Evolutionary conservation across 768 basidiomycete genomes (phyloP), one percentile per base, ranked within the genome.

Genomic region (Cyclocybe aegerita): DNA sequence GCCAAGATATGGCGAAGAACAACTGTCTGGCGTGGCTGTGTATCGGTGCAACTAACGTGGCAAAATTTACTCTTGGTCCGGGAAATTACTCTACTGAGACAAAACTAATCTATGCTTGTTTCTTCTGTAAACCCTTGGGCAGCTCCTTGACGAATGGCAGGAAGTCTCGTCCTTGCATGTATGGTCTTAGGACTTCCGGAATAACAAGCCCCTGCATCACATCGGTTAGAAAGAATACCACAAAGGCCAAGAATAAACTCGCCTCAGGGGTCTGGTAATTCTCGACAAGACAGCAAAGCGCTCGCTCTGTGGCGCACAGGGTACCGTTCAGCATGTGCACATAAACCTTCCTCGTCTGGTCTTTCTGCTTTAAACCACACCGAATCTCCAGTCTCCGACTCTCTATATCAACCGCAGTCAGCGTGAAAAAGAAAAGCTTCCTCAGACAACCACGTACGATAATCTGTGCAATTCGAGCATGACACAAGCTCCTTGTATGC

Each of bases 281-380:
- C 73, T 99, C 97, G n/a, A 93, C 95, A 49, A 99, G 61, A 69
- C 97, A 98, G 70, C 96, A 98, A 14, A 98, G 75, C 1, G 97
- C 92, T 35, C 97, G 90, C 71, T 96, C 92, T 1, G 97, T 98
- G 1, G 97, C 97, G 60, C 94, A 97, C 39, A 99, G 79, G 3
- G 97, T 99, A 33, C 93, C 96, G 68, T 99, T 99, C 63, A 99
- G 73, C 97, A 99, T 99, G 76, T 99, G 97, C 4, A 97, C 95
- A 70, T 98, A 98, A 4, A 93, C 73, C 65, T 98, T 95, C 51
- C 90, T 82, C 44, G 89, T 78, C 63, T 98, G 93, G 30, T 94
- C 94, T 61, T 92, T 90, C 53, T 79, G 76, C 71, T 95, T 97
- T 66, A 95, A 75, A 7, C 97, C 97, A 63, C 93, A 93, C 39